Evolutionary conservation across 2,329 filamentous ascomycete genomes (phyloP), one percentile per base, ranked within the genome.

Genomic region (Trichophyton rubrum): DNA sequence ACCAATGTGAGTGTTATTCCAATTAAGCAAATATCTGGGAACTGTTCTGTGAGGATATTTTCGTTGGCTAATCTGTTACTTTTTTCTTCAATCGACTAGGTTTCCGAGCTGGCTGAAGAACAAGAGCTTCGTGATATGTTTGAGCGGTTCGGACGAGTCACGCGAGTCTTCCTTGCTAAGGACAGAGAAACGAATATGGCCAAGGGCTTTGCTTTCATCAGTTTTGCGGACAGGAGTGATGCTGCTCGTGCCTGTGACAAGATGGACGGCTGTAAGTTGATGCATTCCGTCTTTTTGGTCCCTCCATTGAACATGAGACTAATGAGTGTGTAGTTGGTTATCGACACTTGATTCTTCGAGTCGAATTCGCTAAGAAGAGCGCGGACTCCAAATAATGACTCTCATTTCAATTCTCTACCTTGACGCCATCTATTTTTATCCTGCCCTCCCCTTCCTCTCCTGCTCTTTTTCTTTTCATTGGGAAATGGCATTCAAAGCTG

Each of bases 161-260:
- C 92, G 61, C 86, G 93, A 75, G 93, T 99, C 58, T 99, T 99
- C 82, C 78, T 99, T 70, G 93, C 93, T 70, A 97, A 96, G 82
- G 93, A 99, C 79, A 82, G 93, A 73, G 93, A 99, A 70, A 99
- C 93, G 45, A 89, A 90, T 63, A 80, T 92, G 74, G 93, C 93
- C 68, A 99, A 99, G 85, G 93, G 93, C 64, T 99, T 99, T 74
- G 95, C 95, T 27, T 99, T 99, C 75, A 95, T 99, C 81, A 95
- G 89, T 76, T 99, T 93, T 72, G 89, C 87, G 63, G 93, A 99
- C 75, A 82, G 93, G 68, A 77, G 81, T 67, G 93, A 99, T 75
- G 93, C 93, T 67, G 88, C 89, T 68, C 89, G 88, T 79, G 93
- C 93, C 45, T 95, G 89, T 79, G 87, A 88, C 78, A 96, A 96